These are phyloP conservation scores for Amaranthus palmeri DNA, from an alignment of 148 eudicot genomes.

Conservation along the genomic window DNA sequence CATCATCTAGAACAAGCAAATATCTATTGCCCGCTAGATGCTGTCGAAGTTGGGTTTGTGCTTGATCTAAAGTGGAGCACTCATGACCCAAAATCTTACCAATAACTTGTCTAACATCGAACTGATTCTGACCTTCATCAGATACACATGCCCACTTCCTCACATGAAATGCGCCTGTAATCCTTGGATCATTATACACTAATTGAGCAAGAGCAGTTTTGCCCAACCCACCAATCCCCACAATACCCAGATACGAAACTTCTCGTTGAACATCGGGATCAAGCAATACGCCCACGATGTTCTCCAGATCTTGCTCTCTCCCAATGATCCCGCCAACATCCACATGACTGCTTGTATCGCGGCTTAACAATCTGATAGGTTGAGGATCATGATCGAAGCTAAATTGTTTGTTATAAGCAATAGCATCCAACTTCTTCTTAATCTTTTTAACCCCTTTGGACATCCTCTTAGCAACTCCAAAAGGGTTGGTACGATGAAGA, in stretches of 20 bases:
- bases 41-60: constrained; percentile 5
- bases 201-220: constrained; percentile 3
- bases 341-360: not conserved
- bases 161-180: not conserved
- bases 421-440: not conserved
- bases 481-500: not conserved
- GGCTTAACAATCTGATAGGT: not conserved
- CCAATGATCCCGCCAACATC: constrained; percentile 4
- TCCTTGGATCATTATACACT: not conserved
- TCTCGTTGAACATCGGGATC: not conserved
- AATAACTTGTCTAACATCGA: not conserved
- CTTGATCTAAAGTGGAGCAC: not conserved
- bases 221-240: constrained; percentile 1
- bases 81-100: constrained; percentile 2
- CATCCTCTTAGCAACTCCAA: constrained; percentile 1
- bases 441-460: constrained; percentile 4
- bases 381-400: not conserved
- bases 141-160: constrained; percentile 1
- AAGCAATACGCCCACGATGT: not conserved
- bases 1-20: constrained; percentile 6
- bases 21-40: not conserved
- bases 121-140: constrained; percentile 5
- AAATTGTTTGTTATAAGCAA: not conserved
- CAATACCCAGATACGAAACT: not conserved
- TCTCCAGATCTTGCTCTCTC: not conserved